These are phyloP conservation scores for Leptodermis oblonga DNA, from an alignment of 257 asterid genomes.

Conservation along the genomic window DNA sequence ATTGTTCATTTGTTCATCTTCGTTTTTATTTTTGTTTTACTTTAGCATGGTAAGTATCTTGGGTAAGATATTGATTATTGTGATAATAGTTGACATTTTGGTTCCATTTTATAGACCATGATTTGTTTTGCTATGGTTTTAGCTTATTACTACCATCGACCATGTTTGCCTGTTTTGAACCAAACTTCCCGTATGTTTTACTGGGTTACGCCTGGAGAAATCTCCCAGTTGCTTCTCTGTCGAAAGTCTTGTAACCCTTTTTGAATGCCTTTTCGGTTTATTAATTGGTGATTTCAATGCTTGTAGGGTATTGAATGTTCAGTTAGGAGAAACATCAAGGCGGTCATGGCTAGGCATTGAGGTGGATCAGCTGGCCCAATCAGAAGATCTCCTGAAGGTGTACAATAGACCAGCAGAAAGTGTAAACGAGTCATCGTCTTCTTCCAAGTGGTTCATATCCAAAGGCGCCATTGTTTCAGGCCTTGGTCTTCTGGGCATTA, in stretches of 20 bases:
- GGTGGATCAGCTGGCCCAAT: constrained; percentile 74
- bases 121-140: too few species aligned
- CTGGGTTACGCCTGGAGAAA: too few species aligned
- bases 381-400: constrained; percentile 75
- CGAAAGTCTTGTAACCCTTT: too few species aligned
- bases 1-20: not conserved
- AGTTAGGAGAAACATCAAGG: constrained; percentile 86
- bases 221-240: not conserved
- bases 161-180: too few species aligned
- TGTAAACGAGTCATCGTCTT: constrained; percentile 28
- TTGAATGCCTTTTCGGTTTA: too few species aligned
- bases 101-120: not conserved
- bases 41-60: not conserved
- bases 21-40: not conserved
- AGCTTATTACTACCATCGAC: too few species aligned
- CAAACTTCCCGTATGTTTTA: too few species aligned
- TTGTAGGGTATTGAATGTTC: constrained; percentile 71
- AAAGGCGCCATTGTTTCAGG: constrained; percentile 82
- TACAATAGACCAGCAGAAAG: constrained; percentile 79
- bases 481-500: constrained; percentile 86
- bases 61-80: not conserved
- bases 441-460: constrained; percentile 86
- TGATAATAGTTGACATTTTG: too few species aligned
- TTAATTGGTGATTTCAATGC: constrained; percentile 14
- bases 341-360: constrained; percentile 93